A percentile compares a stretch with the other conserved stretches of the same genome.
phyloP scores from a whole-genome alignment of 225 moss, liverwort and hornwort genomes.

The Physcomitrellopsis africana region DNA sequence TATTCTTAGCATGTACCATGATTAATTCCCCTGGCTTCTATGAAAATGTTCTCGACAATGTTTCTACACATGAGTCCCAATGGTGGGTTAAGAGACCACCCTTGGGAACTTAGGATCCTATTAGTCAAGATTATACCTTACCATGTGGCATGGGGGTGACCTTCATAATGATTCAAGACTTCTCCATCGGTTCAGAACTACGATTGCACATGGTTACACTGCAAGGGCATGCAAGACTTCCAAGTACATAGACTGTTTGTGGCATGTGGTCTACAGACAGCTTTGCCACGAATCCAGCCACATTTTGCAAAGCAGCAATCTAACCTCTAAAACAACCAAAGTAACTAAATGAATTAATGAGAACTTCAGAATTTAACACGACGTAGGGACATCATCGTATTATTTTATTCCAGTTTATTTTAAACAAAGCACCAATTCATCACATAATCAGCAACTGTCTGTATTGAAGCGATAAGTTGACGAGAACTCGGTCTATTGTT shows the following conservation, averaged over 20 bases:
- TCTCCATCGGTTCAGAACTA: too few relatives aligned
- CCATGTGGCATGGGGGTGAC: constrained; percentile 4
- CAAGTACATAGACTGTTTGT: not conserved
- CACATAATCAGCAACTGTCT: not conserved
- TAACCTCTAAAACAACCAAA: too few relatives aligned
- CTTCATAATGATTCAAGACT: not conserved
- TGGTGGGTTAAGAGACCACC: not conserved
- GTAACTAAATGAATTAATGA: too few relatives aligned
- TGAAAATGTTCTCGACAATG: too few relatives aligned
- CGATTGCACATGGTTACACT: not conserved
- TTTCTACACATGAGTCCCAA: too few relatives aligned
- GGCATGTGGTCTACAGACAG: too few relatives aligned
- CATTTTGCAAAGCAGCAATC: too few relatives aligned
- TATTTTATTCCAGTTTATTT: not conserved
- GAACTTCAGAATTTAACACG: too few relatives aligned
- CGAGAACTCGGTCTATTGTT: not conserved
- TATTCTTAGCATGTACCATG: not conserved
- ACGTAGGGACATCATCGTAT: too few relatives aligned
- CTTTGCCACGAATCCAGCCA: too few relatives aligned
- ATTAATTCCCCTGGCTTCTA: too few relatives aligned
- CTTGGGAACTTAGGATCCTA: not conserved
- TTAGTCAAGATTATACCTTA: constrained; percentile 6
- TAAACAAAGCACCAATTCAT: not conserved
- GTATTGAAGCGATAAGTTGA: not conserved
- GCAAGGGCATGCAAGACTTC: not conserved